Percentiles rank a stretch among this genome's conserved stretches.
Conservation (phyloP, 345 rosid genomes). For the Gossypium herbaceum region DNA sequence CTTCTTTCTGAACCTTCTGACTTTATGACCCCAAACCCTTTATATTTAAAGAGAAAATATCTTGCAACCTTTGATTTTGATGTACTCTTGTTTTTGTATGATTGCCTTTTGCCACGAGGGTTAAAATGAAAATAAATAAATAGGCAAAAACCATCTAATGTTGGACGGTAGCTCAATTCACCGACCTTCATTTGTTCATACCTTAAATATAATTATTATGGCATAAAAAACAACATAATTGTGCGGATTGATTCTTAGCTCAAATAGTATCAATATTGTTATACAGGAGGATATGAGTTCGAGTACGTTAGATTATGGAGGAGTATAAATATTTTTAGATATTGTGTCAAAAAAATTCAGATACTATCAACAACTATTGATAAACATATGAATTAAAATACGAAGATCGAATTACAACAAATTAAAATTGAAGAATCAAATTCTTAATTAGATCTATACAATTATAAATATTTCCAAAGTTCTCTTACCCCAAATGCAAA, state of each 20-base stretch:
- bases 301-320: rapidly evolving
- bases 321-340: rapidly evolving
- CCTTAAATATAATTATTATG: too few species aligned
- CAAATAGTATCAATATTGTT: too few species aligned
- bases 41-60: neutral
- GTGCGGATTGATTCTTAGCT: too few species aligned
- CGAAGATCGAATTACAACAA: too few species aligned
- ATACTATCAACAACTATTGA: too few species aligned
- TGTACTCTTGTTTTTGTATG: neutral
- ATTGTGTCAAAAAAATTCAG: too few species aligned
- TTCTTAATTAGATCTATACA: too few species aligned
- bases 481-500: neutral
- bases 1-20: neutral
- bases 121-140: neutral
- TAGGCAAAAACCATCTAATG: neutral
- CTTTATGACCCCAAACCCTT: neutral
- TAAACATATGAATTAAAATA: too few species aligned
- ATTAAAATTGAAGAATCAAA: neutral
- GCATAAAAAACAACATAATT: too few species aligned
- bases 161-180: neutral
- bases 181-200: neutral
- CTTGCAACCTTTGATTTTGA: neutral
- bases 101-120: neutral
- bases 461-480: too few species aligned
- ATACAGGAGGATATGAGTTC: too few species aligned